Base-by-base conservation (phyloP, 345 rosid species). In the Raphanus sativus region DNA sequence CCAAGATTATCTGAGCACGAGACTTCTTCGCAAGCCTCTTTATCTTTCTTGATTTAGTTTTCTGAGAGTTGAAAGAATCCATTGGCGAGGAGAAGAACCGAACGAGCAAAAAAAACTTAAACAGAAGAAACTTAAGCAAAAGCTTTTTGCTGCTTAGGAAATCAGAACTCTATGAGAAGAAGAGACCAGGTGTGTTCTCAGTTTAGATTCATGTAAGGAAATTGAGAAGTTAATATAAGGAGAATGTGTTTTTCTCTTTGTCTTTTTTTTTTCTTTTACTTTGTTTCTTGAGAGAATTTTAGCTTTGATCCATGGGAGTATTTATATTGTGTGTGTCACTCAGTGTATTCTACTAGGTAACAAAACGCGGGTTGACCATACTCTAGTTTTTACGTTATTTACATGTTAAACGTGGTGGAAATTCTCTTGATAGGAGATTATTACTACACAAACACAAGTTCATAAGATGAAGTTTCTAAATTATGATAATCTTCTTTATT, bases 1-100 rank as follows among this genome's bases (percentile, higher is more conserved):
- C 83, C 4, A 89, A 85, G 5, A 90, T 65, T 78, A 76, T 88
- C 58, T 77, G 79, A 25, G 86, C 59, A 50, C 82, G 85, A 58
- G 80, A 81, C 73, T 85, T 75, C 84, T 81, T 88, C 74, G 69
- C 63, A 33, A 80, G 40, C 25, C 81, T 89, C 52, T 87, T 87
- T 24, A 83, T 77, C 81, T 89, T 88, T 83, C 76, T 85, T 30
- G 83, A 40, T 70, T 85, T 89, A 59, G 83, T 17, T 77, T 88
- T 82, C 5, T 65, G 75, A 71, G 79, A 32, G 58, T 8, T 8
- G 67, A 87, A 77, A 0, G 97, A 69, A 76, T 89, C 98, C 98
- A 92, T 94, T 69, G n/a, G 54, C 5, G 34, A 33, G 17, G 48
- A 71, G 32, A 63, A 13, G 5, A 66, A 2, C 3, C 12, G 6